These are phyloP conservation scores for Bauhinia variegata DNA, from an alignment of 306 rosid genomes.

Conservation along the genomic window DNA sequence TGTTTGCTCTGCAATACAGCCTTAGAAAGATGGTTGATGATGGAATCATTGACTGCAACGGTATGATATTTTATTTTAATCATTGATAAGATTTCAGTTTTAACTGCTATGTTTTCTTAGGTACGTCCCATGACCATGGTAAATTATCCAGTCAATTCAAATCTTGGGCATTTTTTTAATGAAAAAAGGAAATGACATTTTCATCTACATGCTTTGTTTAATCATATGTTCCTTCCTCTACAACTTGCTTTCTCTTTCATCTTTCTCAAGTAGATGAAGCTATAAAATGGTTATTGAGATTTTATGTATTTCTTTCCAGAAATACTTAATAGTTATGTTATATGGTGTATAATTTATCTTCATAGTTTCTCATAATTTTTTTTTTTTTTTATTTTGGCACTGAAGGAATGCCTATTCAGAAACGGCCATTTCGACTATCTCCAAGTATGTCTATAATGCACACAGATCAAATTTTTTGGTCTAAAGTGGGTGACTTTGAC, in stretches of 20 bases:
- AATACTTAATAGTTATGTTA: too few relatives aligned
- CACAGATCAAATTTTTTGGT: neutral
- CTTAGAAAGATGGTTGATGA: neutral
- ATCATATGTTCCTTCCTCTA: too few relatives aligned
- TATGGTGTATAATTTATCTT: too few relatives aligned
- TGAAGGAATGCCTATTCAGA: neutral
- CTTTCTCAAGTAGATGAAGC: too few relatives aligned
- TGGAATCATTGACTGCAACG: neutral
- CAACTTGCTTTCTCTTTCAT: too few relatives aligned
- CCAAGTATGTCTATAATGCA: neutral
- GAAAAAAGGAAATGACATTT: too few relatives aligned
- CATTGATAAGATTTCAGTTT: too few relatives aligned
- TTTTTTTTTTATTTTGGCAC: neutral
- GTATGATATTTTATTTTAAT: neutral
- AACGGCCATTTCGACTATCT: neutral
- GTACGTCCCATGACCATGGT: too few relatives aligned
- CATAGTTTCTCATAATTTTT: neutral
- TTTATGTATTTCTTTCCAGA: neutral
- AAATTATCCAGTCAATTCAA: too few relatives aligned
- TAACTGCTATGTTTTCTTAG: too few relatives aligned
- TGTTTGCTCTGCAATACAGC: neutral
- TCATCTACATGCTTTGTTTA: too few relatives aligned
- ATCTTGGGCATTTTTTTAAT: too few relatives aligned
- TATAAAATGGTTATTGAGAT: neutral
- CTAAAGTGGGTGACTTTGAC: neutral